Evolutionary conservation across 148 eudicot species (phyloP), one percentile per base, ranked within the genome.

Genomic region (Agrostemma githago): DNA sequence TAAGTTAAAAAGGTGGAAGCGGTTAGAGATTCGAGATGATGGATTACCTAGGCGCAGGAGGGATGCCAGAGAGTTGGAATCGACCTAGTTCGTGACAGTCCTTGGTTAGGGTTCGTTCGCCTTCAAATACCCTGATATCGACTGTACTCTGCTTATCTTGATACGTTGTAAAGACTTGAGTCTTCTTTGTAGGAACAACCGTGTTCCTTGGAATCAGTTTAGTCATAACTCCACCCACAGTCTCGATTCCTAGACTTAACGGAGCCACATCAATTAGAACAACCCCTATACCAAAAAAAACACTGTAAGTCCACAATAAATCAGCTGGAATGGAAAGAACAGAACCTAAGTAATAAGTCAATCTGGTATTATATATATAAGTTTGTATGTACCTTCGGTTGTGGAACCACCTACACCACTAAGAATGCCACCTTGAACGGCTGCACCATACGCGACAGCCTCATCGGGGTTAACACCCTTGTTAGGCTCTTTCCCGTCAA

Each of bases 171-270:
- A 88, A 88, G 58, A 76, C 59, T 66, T 85, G 91, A 42, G 91
- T 84, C 69, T 84, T 85, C 87, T 88, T 88, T 17, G 86, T 84
- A 11, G 91, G 91, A 62, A 88, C 77, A 7, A 82, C 87, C 2
- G 80, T 84, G 74, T 88, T 85, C 60, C 91, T 80, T 6, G 89
- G 91, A 70, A 88, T 88, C 79, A 88, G 72, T 68, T 88, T 85
- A 15, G 91, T 85, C 91, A 88, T 85, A n/a, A 88, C 89, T 21
- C 91, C 91, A 69, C 89, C 91, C 8, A 82, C 86, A 5, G 91
- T 88, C 77, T 88, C 89, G 40, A 88, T 85, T 6, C 87, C 91
- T 73, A 88, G 78, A 73, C 87, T 88, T 69, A 88, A 66, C 16
- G 90, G 88, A 63, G 90, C 85, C 66, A 87, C 90, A 71, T 87